These are phyloP conservation scores for Bassia scoparia DNA, from an alignment of 148 eudicot species.

Conservation along the genomic window DNA sequence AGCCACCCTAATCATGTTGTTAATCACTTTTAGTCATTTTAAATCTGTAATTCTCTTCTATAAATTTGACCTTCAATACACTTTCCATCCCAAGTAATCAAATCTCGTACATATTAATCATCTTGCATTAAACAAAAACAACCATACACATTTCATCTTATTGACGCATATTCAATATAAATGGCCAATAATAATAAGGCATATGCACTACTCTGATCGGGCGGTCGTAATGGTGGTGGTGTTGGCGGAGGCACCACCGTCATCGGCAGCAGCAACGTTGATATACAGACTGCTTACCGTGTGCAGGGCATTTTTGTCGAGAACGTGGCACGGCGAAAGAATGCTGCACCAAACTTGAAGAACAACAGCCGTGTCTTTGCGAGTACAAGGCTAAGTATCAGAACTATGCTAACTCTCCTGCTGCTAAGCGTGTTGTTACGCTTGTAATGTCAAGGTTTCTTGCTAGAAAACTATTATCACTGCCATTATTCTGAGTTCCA, in stretches of 20 bases:
- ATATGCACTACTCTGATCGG: neutral
- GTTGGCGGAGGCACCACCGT: neutral
- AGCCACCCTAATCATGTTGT: neutral
- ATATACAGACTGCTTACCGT: constrained; percentile 8
- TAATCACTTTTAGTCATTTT: neutral
- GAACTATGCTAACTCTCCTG: constrained; percentile 10
- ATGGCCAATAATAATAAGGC: constrained; percentile 14
- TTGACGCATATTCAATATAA: neutral
- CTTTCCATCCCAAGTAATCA: too few relatives aligned
- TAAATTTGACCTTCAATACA: neutral
- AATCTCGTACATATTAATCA: neutral
- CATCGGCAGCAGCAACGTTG: neutral
- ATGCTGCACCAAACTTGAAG: neutral
- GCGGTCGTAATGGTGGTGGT: neutral
- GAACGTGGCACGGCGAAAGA: neutral
- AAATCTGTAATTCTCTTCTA: neutral
- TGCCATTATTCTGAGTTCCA: too few relatives aligned
- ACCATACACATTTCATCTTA: neutral
- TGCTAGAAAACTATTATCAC: neutral
- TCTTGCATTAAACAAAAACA: too few relatives aligned
- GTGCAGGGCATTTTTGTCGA: constrained; percentile 15
- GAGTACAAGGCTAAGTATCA: neutral
- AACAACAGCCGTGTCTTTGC: constrained; percentile 2
- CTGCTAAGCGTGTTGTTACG: constrained; percentile 15
- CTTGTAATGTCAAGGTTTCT: neutral